These are phyloP conservation scores for Chaetomium sp. DNA, from an alignment of 2,329 filamentous ascomycete genomes.

Conservation along the genomic window DNA sequence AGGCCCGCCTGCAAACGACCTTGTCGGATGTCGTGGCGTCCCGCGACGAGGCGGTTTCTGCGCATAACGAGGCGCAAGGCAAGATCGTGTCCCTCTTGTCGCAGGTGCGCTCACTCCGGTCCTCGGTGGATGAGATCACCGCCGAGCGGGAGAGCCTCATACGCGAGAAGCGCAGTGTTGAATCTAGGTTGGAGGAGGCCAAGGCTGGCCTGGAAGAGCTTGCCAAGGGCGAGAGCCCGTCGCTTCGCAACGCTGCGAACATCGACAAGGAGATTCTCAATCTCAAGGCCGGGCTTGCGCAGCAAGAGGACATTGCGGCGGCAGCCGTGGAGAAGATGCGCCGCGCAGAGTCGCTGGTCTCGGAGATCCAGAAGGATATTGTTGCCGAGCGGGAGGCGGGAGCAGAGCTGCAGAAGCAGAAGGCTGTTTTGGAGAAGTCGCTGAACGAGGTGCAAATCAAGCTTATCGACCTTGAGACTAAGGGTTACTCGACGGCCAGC, in stretches of 20 bases:
- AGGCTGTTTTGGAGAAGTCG: conserved; percentile 80
- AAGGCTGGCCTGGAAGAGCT: conserved; percentile 85
- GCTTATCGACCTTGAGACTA: conserved; percentile 90
- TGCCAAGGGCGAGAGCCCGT: conserved; percentile 74
- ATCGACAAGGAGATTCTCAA: conserved; percentile 86
- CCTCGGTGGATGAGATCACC: conserved; percentile 76
- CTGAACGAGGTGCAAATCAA: conserved; percentile 85
- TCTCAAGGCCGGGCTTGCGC: conserved; percentile 79
- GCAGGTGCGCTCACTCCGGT: conserved; percentile 78
- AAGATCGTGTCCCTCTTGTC: conserved; percentile 87
- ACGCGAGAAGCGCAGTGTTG: conserved; percentile 85
- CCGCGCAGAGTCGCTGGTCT: conserved; percentile 76
- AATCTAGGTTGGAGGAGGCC: conserved; percentile 78
- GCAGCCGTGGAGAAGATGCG: conserved; percentile 97
- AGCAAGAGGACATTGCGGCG: conserved; percentile 86
- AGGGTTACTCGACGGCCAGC: conserved; percentile 89
- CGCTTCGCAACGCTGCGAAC: conserved; percentile 80
- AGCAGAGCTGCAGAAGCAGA: conserved; percentile 79
- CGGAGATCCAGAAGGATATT: conserved; percentile 91
- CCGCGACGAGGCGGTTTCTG: conserved; percentile 86
- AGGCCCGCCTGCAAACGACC: conserved; percentile 82
- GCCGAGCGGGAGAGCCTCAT: conserved; percentile 78
- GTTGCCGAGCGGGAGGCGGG: conserved; percentile 76
- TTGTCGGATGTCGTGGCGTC: conserved; percentile 82
- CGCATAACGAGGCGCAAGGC: conserved; percentile 90